phyloP scores from a whole-genome alignment of 2,329 filamentous ascomycete genomes.

The Neonectria coccinea region DNA sequence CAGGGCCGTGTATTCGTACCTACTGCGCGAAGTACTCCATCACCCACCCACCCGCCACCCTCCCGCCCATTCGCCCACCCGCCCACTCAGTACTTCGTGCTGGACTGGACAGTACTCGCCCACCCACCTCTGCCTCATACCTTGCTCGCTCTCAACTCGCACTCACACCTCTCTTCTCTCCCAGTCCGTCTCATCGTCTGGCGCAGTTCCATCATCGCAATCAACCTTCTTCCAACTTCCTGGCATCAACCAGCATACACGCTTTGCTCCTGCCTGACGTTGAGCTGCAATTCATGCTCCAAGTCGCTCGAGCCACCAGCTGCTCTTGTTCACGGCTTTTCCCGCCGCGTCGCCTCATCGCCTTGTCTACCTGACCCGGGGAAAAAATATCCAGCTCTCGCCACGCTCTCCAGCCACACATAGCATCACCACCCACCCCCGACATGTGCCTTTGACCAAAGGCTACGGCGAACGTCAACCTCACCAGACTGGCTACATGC shows the following conservation, averaged over 20 bases:
- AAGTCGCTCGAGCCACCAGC: conserved; percentile 39
- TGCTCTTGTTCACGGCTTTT: conserved; percentile 39
- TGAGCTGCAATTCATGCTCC: conserved; percentile 40
- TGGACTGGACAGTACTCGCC: not conserved
- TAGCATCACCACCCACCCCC: conserved; percentile 49
- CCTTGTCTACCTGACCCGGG: conserved; percentile 35
- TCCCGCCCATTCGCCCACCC: conserved; percentile 27
- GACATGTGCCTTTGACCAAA: conserved; percentile 51
- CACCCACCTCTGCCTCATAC: conserved; percentile 30
- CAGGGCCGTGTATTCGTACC: not conserved
- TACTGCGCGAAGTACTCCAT: not conserved
- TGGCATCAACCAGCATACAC: conserved; percentile 30
- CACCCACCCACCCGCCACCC: conserved; percentile 23
- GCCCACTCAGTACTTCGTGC: conserved; percentile 9
- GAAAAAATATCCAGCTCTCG: conserved; percentile 54
- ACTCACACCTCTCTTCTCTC: conserved; percentile 22
- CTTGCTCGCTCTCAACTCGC: conserved; percentile 20
- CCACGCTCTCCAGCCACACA: conserved; percentile 60
- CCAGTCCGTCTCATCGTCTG: conserved; percentile 18
- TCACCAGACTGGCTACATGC: conserved; percentile 42
- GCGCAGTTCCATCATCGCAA: conserved; percentile 25
- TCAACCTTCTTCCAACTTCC: conserved; percentile 20
- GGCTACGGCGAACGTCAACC: conserved; percentile 39
- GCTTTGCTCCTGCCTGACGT: conserved; percentile 30
- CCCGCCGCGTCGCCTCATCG: conserved; percentile 33